Base-by-base conservation (phyloP, 106 monocot genomes). In the Posidonia australis region DNA sequence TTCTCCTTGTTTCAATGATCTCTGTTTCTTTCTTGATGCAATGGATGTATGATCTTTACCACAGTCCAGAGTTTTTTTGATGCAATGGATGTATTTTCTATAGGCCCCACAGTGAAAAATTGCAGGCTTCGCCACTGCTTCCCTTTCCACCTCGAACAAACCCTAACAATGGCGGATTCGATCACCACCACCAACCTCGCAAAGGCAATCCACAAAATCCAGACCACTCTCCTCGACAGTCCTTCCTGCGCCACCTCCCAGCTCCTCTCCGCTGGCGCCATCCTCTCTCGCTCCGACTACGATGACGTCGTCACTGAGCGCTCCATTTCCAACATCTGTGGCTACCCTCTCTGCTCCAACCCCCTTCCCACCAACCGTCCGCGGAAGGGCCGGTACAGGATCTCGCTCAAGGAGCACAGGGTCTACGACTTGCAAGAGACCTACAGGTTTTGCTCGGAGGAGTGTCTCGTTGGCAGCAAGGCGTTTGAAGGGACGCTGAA, bases 371-470 rank as follows among this genome's bases (percentile, higher is more conserved):
- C 75, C 27, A 30, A 68, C 26, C 77, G 64, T 22, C 58, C 48
- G 7, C 75, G 62, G 28, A 65, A 41, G 29, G 77, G 74, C 16
- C 79, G 80, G 42, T 98, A 74, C 75, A 82, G 77, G 60, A 69
- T 98, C 43, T 78, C 91, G 19, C 85, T 98, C 7, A 47, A 70
- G 26, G 87, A 98, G 68, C 98, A 98, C 71, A 64, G 75, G 21
- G 88, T 98, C 20, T 98, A 88, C 64, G 87, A 98, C 58, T 82
- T 91, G 21, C 70, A 88, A 62, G 98, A 91, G 55, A 71, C 73
- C 26, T 69, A 66, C 58, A 83, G 72, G 22, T 98, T 80, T 75
- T 98, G 98, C 85, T 85, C 75, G 59, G 73, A 77, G 20, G 42
- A 5, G 2, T 98, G 98, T 72, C 52, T 85, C 23, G 70, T 98